Percentiles rank a stretch among this genome's conserved stretches.
These are phyloP conservation scores for Phyllachora maydis DNA, from an alignment of 2,329 filamentous ascomycete genomes.

Conservation along the genomic window DNA sequence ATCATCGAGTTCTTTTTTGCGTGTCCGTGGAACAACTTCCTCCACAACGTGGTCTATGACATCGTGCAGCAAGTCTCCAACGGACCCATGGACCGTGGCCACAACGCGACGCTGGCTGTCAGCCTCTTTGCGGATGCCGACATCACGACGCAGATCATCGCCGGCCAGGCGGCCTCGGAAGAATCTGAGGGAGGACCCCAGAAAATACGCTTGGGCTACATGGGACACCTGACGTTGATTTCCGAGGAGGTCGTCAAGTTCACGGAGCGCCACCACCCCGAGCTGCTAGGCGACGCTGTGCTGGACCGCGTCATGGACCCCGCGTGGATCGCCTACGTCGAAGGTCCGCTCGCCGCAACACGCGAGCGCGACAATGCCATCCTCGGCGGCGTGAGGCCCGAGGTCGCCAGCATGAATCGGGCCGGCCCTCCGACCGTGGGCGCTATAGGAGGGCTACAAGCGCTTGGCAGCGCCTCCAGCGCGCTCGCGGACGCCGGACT, in stretches of 20 bases:
- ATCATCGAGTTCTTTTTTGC: slow-evolving; percentile 96
- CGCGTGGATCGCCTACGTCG: slow-evolving; percentile 88
- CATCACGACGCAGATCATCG: slow-evolving; percentile 78
- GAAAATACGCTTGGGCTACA: slow-evolving; percentile 88
- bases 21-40: slow-evolving; percentile 98
- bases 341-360: slow-evolving; percentile 81
- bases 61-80: slow-evolving; percentile 99
- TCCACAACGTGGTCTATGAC: slow-evolving; percentile 98
- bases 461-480: slow-evolving; percentile 23
- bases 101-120: slow-evolving; percentile 73
- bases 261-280: slow-evolving; percentile 78
- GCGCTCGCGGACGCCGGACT: slow-evolving; percentile 66
- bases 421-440: slow-evolving; percentile 28
- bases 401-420: slow-evolving; percentile 67
- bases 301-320: slow-evolving; percentile 75
- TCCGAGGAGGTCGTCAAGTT: slow-evolving; percentile 98
- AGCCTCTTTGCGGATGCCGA: slow-evolving; percentile 84
- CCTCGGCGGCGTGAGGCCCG: slow-evolving; percentile 80
- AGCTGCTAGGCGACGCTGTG: slow-evolving; percentile 65
- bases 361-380: slow-evolving; percentile 96
- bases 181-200: slow-evolving; percentile 63
- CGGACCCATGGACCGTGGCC: slow-evolving; percentile 89
- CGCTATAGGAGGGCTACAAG: slow-evolving; percentile 20
- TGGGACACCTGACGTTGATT: slow-evolving; percentile 93
- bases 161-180: slow-evolving; percentile 74